Evolutionary conservation across 768 basidiomycete genomes (phyloP).

Genomic region (Calvatia gigantea): DNA sequence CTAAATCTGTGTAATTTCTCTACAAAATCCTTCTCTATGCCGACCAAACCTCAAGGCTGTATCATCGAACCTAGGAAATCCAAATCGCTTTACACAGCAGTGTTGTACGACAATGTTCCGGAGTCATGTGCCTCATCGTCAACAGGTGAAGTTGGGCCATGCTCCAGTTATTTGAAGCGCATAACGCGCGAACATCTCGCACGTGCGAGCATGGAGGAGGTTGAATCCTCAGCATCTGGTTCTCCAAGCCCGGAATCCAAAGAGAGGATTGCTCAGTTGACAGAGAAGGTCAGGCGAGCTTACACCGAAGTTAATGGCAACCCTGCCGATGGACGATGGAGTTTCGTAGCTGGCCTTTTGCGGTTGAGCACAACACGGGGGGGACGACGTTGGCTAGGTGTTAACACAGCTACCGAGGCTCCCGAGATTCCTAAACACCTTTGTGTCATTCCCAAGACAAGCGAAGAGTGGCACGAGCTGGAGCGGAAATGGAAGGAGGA

Average conservation of each 20-base stretch:
- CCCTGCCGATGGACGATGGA: slow-evolving; percentile 10
- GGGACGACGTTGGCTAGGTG: slow-evolving; percentile 5
- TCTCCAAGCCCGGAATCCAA: not conserved
- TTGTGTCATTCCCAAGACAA: slow-evolving; percentile 1
- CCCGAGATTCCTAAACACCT: not conserved
- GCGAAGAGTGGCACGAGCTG: slow-evolving; percentile 2
- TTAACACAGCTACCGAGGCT: not conserved
- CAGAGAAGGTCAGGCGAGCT: slow-evolving; percentile 3
- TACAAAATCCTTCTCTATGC: not conserved
- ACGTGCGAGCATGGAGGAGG: slow-evolving; percentile 10
- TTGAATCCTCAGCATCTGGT: not conserved
- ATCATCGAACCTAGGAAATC: not conserved
- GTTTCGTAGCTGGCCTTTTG: slow-evolving; percentile 4
- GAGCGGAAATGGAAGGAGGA: slow-evolving; percentile 7
- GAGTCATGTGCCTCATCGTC: slow-evolving; percentile 1
- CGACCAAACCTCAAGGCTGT: not conserved
- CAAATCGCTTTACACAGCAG: slow-evolving; percentile 6
- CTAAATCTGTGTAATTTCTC: not conserved
- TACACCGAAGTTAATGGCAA: slow-evolving; percentile 8
- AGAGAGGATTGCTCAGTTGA: not conserved
- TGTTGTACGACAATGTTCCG: slow-evolving; percentile 2
- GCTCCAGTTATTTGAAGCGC: slow-evolving; percentile 3
- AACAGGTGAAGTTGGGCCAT: not conserved
- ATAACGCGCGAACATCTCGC: slow-evolving; percentile 10
- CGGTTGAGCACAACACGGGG: slow-evolving; percentile 5